Evolutionary conservation across 345 rosid species (phyloP).

Genomic region (Ricinus communis): DNA sequence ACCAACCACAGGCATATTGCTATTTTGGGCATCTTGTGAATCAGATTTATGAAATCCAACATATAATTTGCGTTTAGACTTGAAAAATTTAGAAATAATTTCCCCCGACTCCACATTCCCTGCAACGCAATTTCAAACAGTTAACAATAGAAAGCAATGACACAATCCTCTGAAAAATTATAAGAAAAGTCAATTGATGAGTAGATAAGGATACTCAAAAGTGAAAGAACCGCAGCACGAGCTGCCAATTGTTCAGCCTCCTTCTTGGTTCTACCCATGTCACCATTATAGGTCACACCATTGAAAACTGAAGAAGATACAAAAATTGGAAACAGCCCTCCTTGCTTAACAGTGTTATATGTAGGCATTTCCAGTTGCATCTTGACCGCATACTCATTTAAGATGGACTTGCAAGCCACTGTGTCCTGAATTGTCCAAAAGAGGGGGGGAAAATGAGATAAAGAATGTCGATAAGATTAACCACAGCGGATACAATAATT

Average conservation of each 20-base stretch:
- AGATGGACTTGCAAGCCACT: constrained; percentile 43
- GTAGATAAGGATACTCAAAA: constrained; percentile 27
- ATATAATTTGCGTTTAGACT: constrained; percentile 37
- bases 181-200: background rate
- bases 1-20: background rate
- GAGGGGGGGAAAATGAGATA: background rate
- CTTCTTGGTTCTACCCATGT: constrained; percentile 39
- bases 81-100: constrained; percentile 32
- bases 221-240: constrained; percentile 35
- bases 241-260: constrained; percentile 60
- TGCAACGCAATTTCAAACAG: constrained; percentile 12
- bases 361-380: constrained; percentile 31
- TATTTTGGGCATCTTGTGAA: constrained; percentile 5
- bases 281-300: constrained; percentile 32
- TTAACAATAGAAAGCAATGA: background rate
- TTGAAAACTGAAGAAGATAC: constrained; percentile 33
- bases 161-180: background rate
- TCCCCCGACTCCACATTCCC: constrained; percentile 24
- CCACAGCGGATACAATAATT: background rate
- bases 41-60: constrained; percentile 23
- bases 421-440: constrained; percentile 24
- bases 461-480: background rate
- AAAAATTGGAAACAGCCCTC: constrained; percentile 29
- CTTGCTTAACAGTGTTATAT: constrained; percentile 27
- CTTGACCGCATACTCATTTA: constrained; percentile 48